Percentiles rank a stretch among this genome's conserved stretches.
These are phyloP conservation scores for Fusarium incarnatum DNA, from an alignment of 2,329 filamentous ascomycete species.

Conservation along the genomic window DNA sequence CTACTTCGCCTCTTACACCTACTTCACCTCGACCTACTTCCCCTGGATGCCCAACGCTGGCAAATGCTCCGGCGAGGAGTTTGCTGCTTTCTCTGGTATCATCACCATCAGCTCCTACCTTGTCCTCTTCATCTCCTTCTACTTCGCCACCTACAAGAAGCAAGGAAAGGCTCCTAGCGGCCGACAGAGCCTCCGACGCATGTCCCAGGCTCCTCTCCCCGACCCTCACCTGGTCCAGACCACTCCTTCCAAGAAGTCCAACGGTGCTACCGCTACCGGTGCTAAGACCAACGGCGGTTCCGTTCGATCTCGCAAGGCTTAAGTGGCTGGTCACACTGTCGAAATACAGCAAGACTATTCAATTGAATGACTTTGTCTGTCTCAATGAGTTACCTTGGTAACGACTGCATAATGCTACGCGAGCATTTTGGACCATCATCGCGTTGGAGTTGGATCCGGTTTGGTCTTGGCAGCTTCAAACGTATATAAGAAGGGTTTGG, in stretches of 20 bases:
- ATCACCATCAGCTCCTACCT: constrained; percentile 94
- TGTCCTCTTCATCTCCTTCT: constrained; percentile 98
- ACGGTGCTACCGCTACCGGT: constrained; percentile 65
- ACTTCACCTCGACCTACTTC: constrained; percentile 95
- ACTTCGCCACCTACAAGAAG: constrained; percentile 95
- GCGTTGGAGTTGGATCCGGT: constrained; percentile 38
- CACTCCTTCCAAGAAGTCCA: constrained; percentile 59
- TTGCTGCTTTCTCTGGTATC: constrained; percentile 92
- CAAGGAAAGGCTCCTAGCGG: constrained; percentile 81
- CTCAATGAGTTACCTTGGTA: constrained; percentile 3
- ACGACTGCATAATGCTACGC: constrained; percentile 21
- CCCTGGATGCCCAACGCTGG: constrained; percentile 84
- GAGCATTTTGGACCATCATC: constrained; percentile 19
- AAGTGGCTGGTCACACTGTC: constrained; percentile 27
- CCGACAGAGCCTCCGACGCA: constrained; percentile 78
- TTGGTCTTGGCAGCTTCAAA: constrained; percentile 35
- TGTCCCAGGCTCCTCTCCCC: constrained; percentile 76
- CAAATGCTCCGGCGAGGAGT: constrained; percentile 94
- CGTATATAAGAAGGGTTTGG: constrained; percentile 45
- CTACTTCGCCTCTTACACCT: constrained; percentile 99
- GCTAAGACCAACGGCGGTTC: constrained; percentile 69
- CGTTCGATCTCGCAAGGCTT: constrained; percentile 77
- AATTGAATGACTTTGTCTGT: constrained; percentile 3
- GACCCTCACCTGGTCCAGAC: constrained; percentile 77
- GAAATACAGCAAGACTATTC: background rate